These are phyloP conservation scores for Patellifolia procumbens DNA, from an alignment of 179 eudicot genomes.

Conservation along the genomic window DNA sequence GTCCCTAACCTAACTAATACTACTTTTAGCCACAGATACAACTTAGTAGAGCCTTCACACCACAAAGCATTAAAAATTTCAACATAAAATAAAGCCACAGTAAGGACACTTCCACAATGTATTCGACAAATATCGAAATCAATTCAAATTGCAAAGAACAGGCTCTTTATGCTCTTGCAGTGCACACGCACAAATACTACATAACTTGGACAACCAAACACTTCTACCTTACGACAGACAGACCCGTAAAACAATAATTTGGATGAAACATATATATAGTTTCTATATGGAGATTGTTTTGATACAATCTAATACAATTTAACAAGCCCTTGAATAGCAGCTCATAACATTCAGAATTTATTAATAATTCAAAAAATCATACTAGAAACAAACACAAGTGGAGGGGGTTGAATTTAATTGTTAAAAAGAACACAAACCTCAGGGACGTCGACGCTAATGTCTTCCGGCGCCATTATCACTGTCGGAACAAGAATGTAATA, in stretches of 20 bases:
- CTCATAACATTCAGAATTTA: too few species aligned
- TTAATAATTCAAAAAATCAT: too few species aligned
- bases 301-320: too few species aligned
- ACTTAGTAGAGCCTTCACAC: not conserved
- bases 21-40: not conserved
- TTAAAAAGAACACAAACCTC: conserved; percentile 19
- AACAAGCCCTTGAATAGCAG: too few species aligned
- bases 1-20: not conserved
- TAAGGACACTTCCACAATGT: not conserved
- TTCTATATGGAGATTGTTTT: too few species aligned
- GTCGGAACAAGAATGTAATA: not conserved
- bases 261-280: not conserved
- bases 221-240: too few species aligned
- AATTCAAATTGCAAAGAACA: too few species aligned
- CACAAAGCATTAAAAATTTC: not conserved
- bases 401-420: not conserved
- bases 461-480: conserved; percentile 31
- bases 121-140: too few species aligned
- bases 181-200: too few species aligned
- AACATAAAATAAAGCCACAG: not conserved
- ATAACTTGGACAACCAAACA: too few species aligned
- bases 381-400: not conserved
- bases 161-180: too few species aligned
- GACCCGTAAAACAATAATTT: too few species aligned
- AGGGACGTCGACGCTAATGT: conserved; percentile 21